Conservation (phyloP, 2,329 filamentous ascomycete species). For the Cytospora chrysosperma region DNA sequence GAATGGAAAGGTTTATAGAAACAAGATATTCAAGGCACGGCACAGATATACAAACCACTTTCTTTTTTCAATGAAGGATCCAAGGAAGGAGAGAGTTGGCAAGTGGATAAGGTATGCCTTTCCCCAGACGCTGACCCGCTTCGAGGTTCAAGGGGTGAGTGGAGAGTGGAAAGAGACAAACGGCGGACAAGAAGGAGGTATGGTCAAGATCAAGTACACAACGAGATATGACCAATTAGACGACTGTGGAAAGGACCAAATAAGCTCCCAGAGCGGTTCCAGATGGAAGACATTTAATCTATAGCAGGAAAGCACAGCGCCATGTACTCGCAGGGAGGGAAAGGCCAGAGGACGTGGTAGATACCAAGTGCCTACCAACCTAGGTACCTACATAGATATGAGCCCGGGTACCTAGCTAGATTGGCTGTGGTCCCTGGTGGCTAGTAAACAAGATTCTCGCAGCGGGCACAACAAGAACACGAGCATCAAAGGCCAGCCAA, state of each 20-base stretch:
- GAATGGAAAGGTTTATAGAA: background rate
- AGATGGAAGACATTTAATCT: background rate
- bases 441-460: background rate
- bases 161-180: background rate
- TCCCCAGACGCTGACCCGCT: background rate
- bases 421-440: too few species aligned
- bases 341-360: background rate
- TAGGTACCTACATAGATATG: background rate
- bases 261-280: background rate
- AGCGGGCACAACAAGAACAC: background rate
- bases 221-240: background rate
- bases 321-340: background rate
- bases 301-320: background rate
- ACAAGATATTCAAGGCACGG: background rate
- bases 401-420: background rate
- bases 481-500: background rate
- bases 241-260: background rate
- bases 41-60: background rate
- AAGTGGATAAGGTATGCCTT: background rate
- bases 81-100: background rate
- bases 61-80: background rate
- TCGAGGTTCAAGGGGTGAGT: background rate
- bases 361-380: background rate
- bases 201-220: background rate
- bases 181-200: background rate